Percentiles rank a stretch among this genome's conserved stretches.
phyloP scores from a whole-genome alignment of 352 stramenopile genomes.

The Phytophthora sp. region DNA sequence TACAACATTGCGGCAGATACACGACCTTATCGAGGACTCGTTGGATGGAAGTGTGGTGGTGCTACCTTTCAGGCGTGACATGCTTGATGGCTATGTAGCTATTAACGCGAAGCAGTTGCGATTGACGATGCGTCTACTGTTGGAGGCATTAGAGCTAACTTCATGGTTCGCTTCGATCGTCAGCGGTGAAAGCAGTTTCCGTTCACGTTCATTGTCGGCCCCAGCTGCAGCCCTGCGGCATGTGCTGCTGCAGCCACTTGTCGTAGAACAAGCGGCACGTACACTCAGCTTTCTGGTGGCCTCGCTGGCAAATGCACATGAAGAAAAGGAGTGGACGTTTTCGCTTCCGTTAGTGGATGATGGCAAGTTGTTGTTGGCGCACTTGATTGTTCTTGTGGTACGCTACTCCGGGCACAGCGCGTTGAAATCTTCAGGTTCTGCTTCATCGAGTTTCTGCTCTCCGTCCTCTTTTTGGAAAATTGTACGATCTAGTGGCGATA shows the following conservation, averaged over 20 bases:
- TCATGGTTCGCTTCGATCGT: conserved; percentile 64
- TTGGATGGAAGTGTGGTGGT: conserved; percentile 37
- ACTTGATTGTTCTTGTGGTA: conserved; percentile 68
- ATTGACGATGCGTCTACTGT: conserved; percentile 60
- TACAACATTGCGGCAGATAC: conserved; percentile 60
- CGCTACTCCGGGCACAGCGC: conserved; percentile 47
- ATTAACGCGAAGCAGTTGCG: conserved; percentile 78
- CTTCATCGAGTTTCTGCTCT: conserved; percentile 33
- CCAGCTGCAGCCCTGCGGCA: conserved; percentile 26
- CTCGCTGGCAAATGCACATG: conserved; percentile 46
- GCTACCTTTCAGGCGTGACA: conserved; percentile 58
- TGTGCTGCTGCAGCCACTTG: conserved; percentile 55
- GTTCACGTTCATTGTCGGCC: conserved; percentile 24
- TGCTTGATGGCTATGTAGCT: conserved; percentile 68
- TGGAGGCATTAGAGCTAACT: conserved; percentile 69
- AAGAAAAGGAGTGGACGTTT: conserved; percentile 54
- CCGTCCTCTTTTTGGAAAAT: conserved; percentile 75
- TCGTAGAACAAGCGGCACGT: conserved; percentile 67
- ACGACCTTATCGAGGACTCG: conserved; percentile 61
- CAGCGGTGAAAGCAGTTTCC: conserved; percentile 39
- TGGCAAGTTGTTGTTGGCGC: conserved; percentile 58
- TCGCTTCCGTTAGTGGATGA: conserved; percentile 61
- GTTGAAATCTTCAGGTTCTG: conserved; percentile 8
- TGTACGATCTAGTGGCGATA: conserved; percentile 47
- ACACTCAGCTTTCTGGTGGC: conserved; percentile 69